Evolutionary conservation across 1,284 basidiomycete genomes (phyloP).

Genomic region (Phylloboletellus chloephorus): DNA sequence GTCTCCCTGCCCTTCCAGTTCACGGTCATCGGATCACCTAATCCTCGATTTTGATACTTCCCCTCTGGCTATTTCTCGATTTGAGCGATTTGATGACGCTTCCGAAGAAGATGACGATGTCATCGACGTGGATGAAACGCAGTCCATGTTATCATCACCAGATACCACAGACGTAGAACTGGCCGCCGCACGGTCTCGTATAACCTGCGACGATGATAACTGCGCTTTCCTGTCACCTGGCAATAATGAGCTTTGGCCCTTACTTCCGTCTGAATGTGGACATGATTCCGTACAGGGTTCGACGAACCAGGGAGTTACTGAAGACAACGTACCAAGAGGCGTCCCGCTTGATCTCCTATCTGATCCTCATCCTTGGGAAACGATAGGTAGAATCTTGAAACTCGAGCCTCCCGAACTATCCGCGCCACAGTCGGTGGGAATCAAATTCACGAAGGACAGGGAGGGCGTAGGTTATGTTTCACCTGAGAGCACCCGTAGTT

Average conservation of each 20-base stretch:
- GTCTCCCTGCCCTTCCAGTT: slow-evolving; percentile 18
- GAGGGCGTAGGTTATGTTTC: slow-evolving; percentile 27
- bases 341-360: slow-evolving; percentile 24
- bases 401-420: slow-evolving; percentile 8
- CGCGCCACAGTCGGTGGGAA: not conserved
- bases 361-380: slow-evolving; percentile 29
- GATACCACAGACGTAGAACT: not conserved
- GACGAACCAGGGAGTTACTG: not conserved
- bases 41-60: slow-evolving; percentile 28
- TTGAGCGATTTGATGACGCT: not conserved
- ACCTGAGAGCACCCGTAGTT: not conserved
- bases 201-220: not conserved
- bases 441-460: slow-evolving; percentile 23
- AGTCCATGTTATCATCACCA: not conserved
- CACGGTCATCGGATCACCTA: slow-evolving; percentile 11
- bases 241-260: not conserved
- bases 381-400: slow-evolving; percentile 26
- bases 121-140: slow-evolving; percentile 2
- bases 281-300: not conserved
- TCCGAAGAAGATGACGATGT: not conserved
- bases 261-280: not conserved
- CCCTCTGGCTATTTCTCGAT: slow-evolving; percentile 4
- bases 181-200: not conserved
- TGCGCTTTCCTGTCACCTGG: not conserved
- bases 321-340: not conserved